Percentiles rank a stretch among this genome's conserved stretches.
Evolutionary conservation across 345 rosid species (phyloP).

Genomic region (Sisymbrium irio): DNA sequence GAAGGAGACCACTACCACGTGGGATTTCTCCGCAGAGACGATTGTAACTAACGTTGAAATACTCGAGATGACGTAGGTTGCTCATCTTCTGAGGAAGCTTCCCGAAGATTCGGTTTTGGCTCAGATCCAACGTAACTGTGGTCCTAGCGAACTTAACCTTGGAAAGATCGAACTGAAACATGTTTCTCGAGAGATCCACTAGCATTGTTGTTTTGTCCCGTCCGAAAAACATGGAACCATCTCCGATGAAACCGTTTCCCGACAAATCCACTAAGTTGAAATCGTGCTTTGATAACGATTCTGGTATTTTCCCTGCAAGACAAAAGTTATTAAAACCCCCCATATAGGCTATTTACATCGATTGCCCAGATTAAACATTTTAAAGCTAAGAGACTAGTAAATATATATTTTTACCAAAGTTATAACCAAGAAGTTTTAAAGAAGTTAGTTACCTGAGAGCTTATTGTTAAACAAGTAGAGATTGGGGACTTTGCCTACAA

Average conservation of each 20-base stretch:
- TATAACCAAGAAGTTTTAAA: background rate
- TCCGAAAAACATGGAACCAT: conserved; percentile 69
- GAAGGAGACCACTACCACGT: conserved; percentile 52
- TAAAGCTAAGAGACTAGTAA: background rate
- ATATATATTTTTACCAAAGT: background rate
- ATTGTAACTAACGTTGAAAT: conserved; percentile 69
- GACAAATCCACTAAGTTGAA: conserved; percentile 50
- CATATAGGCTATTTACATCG: background rate
- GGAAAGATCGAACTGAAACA: conserved; percentile 56
- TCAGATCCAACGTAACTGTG: conserved; percentile 49
- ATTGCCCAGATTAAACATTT: background rate
- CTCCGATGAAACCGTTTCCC: conserved; percentile 58
- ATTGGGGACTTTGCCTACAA: conserved; percentile 36
- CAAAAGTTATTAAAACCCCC: background rate
- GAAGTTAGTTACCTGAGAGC: conserved; percentile 42
- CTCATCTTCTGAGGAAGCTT: conserved; percentile 47
- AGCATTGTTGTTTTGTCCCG: conserved; percentile 43
- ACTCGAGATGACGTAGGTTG: conserved; percentile 29
- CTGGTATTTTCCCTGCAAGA: conserved; percentile 47
- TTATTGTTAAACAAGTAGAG: conserved; percentile 63
- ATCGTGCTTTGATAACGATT: conserved; percentile 50
- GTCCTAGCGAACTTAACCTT: conserved; percentile 47
- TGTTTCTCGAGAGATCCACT: conserved; percentile 59
- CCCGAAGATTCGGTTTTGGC: conserved; percentile 65
- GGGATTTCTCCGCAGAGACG: conserved; percentile 70